Base-by-base conservation (phyloP, 2,329 filamentous ascomycete genomes). In the Pestalotiopsis sp. region DNA sequence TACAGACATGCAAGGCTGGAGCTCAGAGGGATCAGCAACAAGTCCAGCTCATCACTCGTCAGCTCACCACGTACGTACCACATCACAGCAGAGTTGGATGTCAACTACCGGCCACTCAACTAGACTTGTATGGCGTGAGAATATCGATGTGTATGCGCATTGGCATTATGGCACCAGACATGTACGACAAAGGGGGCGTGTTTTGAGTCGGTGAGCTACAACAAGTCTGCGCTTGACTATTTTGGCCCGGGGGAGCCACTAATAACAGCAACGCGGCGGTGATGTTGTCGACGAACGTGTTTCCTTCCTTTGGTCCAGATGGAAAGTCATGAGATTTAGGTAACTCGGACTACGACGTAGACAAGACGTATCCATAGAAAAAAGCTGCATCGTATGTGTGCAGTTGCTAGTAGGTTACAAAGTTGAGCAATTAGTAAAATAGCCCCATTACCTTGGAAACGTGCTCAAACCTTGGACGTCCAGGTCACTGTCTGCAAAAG, bases 401-500 rank as follows among this genome's bases (percentile, higher is more conserved):
- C 6, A 62, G 39, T 64, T 64, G 39, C 59, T 64, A 36, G 61
- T 7, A 20, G 39, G 39, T 41, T 52, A 23, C 12, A 27, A 59
- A n/a, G 17, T 45, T 49, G 25, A 62, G 36, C 20, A 23, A 39
- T 23, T 52, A 20, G 36, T 41, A 31, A 39, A 52, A 31, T 64
- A 27, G 57, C 57, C 25, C 57, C 57, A 59, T 36, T 27, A 23
- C 45, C 13, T 14, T 31, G 39, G 31, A 64, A 64, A 64, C 61
- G 61, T 27, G 38, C 61, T 66, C 64, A 66, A 38, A 39, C 20
- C 27, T 66, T 66, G 45, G 45, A 52, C 64, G 45, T 38, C 45
- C 36, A 57, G 27, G 38, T 36, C 62, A 64, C 31, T 36, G 6
- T 36, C 31, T 36, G 31, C 6, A 36, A 36, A 36, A 64, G 17